Evolutionary conservation across 257 asterid genomes (phyloP), one percentile per base, ranked within the genome.

Genomic region (Scutellaria galericulata): DNA sequence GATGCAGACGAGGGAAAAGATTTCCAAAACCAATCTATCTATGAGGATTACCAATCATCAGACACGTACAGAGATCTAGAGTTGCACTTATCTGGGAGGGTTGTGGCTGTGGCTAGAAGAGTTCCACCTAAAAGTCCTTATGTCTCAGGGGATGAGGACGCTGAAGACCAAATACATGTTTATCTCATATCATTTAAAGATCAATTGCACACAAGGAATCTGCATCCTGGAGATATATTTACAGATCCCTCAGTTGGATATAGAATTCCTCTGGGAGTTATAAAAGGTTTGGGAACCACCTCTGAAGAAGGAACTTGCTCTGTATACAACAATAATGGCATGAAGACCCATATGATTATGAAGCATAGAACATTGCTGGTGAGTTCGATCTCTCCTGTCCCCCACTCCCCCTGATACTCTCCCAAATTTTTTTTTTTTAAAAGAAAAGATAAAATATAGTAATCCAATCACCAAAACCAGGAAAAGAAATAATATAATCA

Each of bases 341-440:
- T 81, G 65, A 84, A 86, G 79, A 94, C 98, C 39, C 98, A 94
- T 80, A 79, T 80, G 76, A 89, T 91, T 68, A 84, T 94, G 96
- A 94, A 88, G 84, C 97, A 93, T 64, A 83, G 97, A 72, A 94
- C 98, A 39, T 73, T 94, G 75, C 78, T 94, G 96, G 98, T 94
- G 66, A 24, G 79, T 78, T 46, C 55, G 20, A 69, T 13, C 52
- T 14, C 70, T 22, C 40, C 1, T 31, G 20, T 24, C 18, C 59
- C n/a, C 46, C 13, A 20, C 41, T n/a, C n/a, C n/a, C n/a, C n/a
- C n/a, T n/a, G n/a, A n/a, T n/a, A n/a, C n/a, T n/a, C n/a, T n/a
- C n/a, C n/a, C n/a, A n/a, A n/a, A n/a, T n/a, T n/a, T n/a, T n/a
- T n/a, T n/a, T n/a, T n/a, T n/a, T n/a, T n/a, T 42, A 70, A 10